Conservation (phyloP, 2,329 filamentous ascomycete genomes). For the Neurospora sp. region DNA sequence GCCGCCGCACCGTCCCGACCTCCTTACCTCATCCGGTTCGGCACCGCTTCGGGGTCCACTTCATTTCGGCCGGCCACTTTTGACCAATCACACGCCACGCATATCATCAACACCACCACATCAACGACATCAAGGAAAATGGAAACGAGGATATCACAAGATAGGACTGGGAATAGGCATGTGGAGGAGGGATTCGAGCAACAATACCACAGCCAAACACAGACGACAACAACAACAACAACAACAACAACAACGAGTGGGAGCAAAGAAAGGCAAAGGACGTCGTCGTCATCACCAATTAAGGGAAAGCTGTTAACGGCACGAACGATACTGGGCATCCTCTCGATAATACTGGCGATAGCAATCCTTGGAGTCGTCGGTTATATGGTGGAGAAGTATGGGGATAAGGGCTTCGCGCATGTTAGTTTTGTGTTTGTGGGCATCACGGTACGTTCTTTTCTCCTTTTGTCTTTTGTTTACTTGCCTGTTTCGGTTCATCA, state of each 20-base stretch:
- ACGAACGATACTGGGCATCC: conserved; percentile 4
- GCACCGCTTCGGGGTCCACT: background rate
- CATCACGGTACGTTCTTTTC: conserved; percentile 6
- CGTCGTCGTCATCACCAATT: background rate
- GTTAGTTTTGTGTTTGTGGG: conserved; percentile 11
- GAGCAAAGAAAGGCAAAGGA: background rate
- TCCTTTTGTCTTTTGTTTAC: background rate
- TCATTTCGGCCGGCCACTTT: background rate
- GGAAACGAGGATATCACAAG: background rate
- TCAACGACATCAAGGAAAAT: background rate
- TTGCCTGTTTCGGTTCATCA: background rate
- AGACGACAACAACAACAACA: background rate
- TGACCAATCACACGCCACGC: background rate
- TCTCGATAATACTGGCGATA: conserved; percentile 7
- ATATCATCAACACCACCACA: background rate
- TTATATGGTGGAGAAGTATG: conserved; percentile 10
- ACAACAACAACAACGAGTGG: background rate
- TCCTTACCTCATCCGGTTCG: background rate
- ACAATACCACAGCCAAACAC: background rate
- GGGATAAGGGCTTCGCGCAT: conserved; percentile 8
- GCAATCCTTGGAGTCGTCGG: conserved; percentile 8
- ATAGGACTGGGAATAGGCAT: background rate
- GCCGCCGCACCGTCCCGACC: background rate
- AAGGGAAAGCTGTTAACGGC: background rate
- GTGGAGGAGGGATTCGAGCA: background rate